Evolutionary conservation across 306 rosid species (phyloP).

Genomic region (Styphnolobium japonicum): DNA sequence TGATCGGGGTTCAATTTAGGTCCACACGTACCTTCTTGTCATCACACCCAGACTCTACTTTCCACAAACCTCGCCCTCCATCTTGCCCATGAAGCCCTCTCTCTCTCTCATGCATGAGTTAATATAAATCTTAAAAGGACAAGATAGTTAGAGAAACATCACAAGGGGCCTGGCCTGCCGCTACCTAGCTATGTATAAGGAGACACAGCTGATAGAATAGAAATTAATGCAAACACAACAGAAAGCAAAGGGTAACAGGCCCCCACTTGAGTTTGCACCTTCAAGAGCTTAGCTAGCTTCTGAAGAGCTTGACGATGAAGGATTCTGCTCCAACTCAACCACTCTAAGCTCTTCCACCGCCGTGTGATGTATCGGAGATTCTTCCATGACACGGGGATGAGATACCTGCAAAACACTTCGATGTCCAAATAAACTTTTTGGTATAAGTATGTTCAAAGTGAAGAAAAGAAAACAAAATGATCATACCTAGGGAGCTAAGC

Average conservation of each 20-base stretch:
- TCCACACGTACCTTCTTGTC: not conserved
- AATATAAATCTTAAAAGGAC: slow-evolving; percentile 12
- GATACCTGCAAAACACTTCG: too few species aligned
- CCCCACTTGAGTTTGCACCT: slow-evolving; percentile 41
- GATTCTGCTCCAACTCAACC: too few species aligned
- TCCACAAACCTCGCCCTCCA: not conserved
- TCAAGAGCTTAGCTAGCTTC: slow-evolving; percentile 18
- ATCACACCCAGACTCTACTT: not conserved
- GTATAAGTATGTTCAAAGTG: too few species aligned
- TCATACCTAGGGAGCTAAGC: too few species aligned
- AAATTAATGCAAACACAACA: slow-evolving; percentile 29
- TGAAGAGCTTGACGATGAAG: slow-evolving; percentile 18
- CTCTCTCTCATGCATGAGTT: too few species aligned
- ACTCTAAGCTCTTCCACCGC: too few species aligned
- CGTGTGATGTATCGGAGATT: too few species aligned
- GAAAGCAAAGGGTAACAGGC: slow-evolving; percentile 21
- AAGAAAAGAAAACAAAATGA: too few species aligned
- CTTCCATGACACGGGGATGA: too few species aligned
- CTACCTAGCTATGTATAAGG: slow-evolving; percentile 9
- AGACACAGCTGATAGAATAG: slow-evolving; percentile 18
- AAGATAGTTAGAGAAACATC: slow-evolving; percentile 19
- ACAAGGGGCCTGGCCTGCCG: slow-evolving; percentile 12
- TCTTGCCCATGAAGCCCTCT: slow-evolving; percentile 9
- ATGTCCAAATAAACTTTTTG: too few species aligned
- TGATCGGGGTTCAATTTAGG: not conserved